Evolutionary conservation across 2,329 filamentous ascomycete species (phyloP).

Genomic region (Penicillium polonicum): DNA sequence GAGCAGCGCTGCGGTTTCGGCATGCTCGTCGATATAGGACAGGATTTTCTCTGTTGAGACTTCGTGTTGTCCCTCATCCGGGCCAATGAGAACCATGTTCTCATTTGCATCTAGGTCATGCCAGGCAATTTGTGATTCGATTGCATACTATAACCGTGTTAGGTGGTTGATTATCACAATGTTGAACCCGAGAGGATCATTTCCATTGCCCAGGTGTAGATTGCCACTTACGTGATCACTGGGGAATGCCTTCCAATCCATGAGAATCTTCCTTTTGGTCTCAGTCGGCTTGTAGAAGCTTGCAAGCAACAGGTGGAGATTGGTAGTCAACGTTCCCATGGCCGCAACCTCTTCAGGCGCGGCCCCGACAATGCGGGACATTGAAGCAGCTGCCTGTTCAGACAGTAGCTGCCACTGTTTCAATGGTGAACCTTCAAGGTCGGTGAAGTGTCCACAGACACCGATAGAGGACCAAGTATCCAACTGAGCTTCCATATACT

Average conservation of each 20-base stretch:
- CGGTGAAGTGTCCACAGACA: slow-evolving; percentile 76
- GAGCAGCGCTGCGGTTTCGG: slow-evolving; percentile 68
- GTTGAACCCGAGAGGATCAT: too few species aligned
- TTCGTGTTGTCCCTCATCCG: slow-evolving; percentile 55
- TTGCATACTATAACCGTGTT: slow-evolving; percentile 61
- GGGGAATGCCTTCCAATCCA: slow-evolving; percentile 85
- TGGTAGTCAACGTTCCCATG: slow-evolving; percentile 82
- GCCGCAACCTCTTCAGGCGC: slow-evolving; percentile 70
- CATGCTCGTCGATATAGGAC: slow-evolving; percentile 69
- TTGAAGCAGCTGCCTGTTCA: slow-evolving; percentile 68
- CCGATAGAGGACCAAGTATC: slow-evolving; percentile 80
- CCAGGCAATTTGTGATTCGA: slow-evolving; percentile 74
- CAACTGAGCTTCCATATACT: slow-evolving; percentile 69
- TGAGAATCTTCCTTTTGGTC: slow-evolving; percentile 69
- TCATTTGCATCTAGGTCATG: slow-evolving; percentile 65
- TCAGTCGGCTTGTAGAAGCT: slow-evolving; percentile 74
- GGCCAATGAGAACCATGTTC: slow-evolving; percentile 71
- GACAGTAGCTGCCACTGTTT: slow-evolving; percentile 75
- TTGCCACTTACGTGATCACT: slow-evolving; percentile 66
- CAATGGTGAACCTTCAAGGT: slow-evolving; percentile 65
- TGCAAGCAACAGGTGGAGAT: slow-evolving; percentile 75
- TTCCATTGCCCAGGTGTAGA: not conserved
- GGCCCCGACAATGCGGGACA: slow-evolving; percentile 72
- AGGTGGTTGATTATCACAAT: not conserved
- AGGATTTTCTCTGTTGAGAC: slow-evolving; percentile 71